phyloP scores from a whole-genome alignment of 2,329 filamentous ascomycete species.

The Clonostachys solani region DNA sequence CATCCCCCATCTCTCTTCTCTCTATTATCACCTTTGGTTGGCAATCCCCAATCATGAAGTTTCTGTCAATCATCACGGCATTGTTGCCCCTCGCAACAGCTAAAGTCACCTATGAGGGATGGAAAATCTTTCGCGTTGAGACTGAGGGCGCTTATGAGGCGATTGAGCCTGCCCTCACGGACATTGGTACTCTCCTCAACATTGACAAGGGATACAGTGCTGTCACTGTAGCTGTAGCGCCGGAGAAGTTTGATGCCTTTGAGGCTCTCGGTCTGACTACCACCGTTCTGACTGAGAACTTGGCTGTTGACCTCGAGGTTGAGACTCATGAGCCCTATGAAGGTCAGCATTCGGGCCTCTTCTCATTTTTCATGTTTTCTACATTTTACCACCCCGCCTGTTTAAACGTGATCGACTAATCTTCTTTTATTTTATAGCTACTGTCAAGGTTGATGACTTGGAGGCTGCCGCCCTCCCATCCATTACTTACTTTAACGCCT shows the following conservation, averaged over 20 bases:
- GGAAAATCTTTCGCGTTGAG: slow-evolving; percentile 36
- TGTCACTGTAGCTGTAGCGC: slow-evolving; percentile 30
- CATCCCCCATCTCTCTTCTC: too few relatives aligned
- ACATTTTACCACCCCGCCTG: too few relatives aligned
- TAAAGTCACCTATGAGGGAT: slow-evolving; percentile 17
- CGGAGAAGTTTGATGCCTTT: slow-evolving; percentile 24
- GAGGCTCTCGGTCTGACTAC: slow-evolving; percentile 20
- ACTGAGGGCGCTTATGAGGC: slow-evolving; percentile 30
- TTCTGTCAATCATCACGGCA: background rate
- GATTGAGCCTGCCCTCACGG: slow-evolving; percentile 23
- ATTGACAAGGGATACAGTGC: slow-evolving; percentile 12
- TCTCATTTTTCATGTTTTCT: too few relatives aligned
- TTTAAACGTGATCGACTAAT: too few relatives aligned
- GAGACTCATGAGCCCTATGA: slow-evolving; percentile 9
- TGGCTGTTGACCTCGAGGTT: slow-evolving; percentile 26
- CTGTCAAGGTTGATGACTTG: background rate
- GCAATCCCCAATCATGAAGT: too few relatives aligned
- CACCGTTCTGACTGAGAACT: slow-evolving; percentile 29
- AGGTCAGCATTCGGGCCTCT: too few relatives aligned
- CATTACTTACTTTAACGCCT: slow-evolving; percentile 41
- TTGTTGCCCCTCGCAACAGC: slow-evolving; percentile 35
- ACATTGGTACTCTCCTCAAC: slow-evolving; percentile 19
- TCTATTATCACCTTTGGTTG: too few relatives aligned
- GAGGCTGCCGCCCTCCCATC: slow-evolving; percentile 2
- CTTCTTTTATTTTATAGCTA: background rate